Evolutionary conservation across 352 stramenopile genomes (phyloP), one percentile per base, ranked within the genome.

Genomic region (Pythium insidiosum): DNA sequence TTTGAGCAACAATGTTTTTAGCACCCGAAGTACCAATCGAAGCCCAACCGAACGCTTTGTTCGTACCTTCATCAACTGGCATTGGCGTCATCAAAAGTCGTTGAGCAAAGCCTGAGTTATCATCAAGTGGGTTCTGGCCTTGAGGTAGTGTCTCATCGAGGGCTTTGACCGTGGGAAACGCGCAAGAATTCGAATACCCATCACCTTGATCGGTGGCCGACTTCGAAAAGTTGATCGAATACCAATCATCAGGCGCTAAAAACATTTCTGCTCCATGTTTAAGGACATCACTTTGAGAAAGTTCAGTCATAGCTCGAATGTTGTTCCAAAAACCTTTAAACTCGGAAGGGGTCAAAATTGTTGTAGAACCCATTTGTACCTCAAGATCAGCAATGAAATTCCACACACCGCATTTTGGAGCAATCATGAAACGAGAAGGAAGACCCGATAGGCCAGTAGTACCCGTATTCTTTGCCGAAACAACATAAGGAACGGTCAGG

Each of bases 191-290:
- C 28, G 23, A 20, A 19, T 45, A 58, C 5, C 50, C 50, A 36
- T 58, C 50, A 43, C 50, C 50, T 20, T 18, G 34, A 19, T 6
- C 13, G 7, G 5, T n/a, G 7, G 38, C 37, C 49, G 20, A 37
- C 23, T 5, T n/a, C n/a, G 5, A 21, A 18, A 36, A 59, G 25
- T 29, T 38, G 20, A 59, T 59, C 6, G 28, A 45, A 38, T 39
- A 40, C 49, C 53, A 62, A 49, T 62, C 53, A 53, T 57, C 47
- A 31, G 53, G 53, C 16, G 23, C 20, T 23, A 62, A 12, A 23
- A 50, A 53, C 6, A 36, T 25, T 18, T 62, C 53, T 38, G 53
- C 5, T 2, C 47, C 53, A 21, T 50, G 37, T 28, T 62, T 62
- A 5, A 26, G 11, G 2, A 57, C 12, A 47, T 62, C 53, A 36